A percentile compares a stretch with the other conserved stretches of the same genome.
phyloP scores from a whole-genome alignment of 805 yeast species.

The Kodamaea hsintzibuensis region DNA sequence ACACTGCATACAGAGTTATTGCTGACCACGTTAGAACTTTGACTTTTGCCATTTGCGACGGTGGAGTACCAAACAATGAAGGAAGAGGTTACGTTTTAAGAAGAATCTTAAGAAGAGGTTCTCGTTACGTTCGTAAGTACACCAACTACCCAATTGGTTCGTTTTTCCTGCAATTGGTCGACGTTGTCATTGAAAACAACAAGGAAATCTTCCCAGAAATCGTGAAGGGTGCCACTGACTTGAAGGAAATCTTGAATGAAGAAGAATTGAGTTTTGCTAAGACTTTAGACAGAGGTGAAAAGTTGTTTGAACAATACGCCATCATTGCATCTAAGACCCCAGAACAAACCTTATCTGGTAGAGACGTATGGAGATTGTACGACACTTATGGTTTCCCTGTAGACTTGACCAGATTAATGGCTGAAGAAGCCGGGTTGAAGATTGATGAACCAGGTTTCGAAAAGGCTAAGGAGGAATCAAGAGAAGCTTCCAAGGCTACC shows the following conservation, averaged over 20 bases:
- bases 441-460: constrained; percentile 94
- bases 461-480: constrained; percentile 81
- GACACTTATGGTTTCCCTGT: constrained; percentile 99
- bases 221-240: constrained; percentile 63
- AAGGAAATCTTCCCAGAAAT: constrained; percentile 91
- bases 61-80: constrained; percentile 99
- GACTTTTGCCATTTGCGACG: constrained; percentile 94
- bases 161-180: constrained; percentile 89
- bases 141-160: constrained; percentile 94
- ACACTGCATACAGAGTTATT: constrained; percentile 95
- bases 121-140: constrained; percentile 94
- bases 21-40: constrained; percentile 98
- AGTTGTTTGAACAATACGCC: constrained; percentile 91
- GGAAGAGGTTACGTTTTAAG: constrained; percentile 98
- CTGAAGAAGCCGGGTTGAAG: constrained; percentile 92
- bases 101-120: constrained; percentile 96
- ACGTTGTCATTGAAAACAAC: constrained; percentile 88
- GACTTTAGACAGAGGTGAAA: constrained; percentile 97
- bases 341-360: constrained; percentile 79
- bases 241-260: constrained; percentile 90
- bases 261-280: constrained; percentile 95
- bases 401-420: constrained; percentile 96
- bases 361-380: constrained; percentile 96
- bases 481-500: constrained; percentile 93
- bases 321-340: constrained; percentile 74